These are phyloP conservation scores for Brassica carinata DNA, from an alignment of 345 rosid species.

Conservation along the genomic window DNA sequence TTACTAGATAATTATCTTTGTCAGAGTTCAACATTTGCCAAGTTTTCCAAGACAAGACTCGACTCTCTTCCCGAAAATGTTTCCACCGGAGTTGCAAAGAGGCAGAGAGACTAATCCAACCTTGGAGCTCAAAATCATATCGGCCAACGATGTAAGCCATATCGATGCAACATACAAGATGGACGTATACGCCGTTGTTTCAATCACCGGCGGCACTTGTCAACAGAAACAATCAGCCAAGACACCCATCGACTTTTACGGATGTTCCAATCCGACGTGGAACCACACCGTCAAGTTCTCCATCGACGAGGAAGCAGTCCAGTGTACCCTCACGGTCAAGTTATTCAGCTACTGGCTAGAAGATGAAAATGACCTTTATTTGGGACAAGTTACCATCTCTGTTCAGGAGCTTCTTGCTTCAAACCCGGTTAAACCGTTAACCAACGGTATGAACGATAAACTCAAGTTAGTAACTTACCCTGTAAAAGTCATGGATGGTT, in stretches of 20 bases:
- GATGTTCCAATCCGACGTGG: conserved; percentile 69
- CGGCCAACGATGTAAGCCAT: conserved; percentile 48
- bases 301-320: conserved; percentile 42
- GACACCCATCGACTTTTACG: conserved; percentile 42
- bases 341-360: conserved; percentile 52
- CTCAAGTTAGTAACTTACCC: conserved; percentile 43
- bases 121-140: conserved; percentile 58
- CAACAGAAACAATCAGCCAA: conserved; percentile 41
- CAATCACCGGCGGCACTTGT: conserved; percentile 46
- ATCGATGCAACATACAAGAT: conserved; percentile 54
- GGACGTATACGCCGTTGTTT: conserved; percentile 63
- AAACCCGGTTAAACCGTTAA: background rate
- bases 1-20: background rate
- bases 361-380: conserved; percentile 50
- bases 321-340: conserved; percentile 36
- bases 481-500: conserved; percentile 40
- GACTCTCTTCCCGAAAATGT: background rate
- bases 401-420: conserved; percentile 52
- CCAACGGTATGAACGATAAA: conserved; percentile 8
- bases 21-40: background rate
- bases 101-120: conserved; percentile 31
- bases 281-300: conserved; percentile 57
- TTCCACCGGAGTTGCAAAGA: background rate
- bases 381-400: conserved; percentile 66
- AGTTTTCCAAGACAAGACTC: background rate